A percentile compares a stretch with the other conserved stretches of the same genome.
Evolutionary conservation across 495 filamentous ascomycete genomes (phyloP).

Genomic region (Daldinia concentrica): DNA sequence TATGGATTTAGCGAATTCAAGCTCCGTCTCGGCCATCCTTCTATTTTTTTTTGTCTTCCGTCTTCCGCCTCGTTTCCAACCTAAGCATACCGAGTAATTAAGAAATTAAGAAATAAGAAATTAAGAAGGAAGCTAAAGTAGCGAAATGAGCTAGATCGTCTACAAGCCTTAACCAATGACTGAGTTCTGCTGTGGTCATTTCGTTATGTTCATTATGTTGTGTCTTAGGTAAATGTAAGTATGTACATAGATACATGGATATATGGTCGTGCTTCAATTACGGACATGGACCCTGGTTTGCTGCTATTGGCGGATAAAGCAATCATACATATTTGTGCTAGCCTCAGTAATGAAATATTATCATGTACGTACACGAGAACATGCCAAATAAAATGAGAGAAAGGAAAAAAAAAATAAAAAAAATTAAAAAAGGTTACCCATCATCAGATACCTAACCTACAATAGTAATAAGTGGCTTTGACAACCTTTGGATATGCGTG

Average conservation of each 20-base stretch:
- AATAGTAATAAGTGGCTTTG: not conserved
- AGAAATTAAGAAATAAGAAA: conserved; percentile 23
- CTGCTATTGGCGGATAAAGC: conserved; percentile 7
- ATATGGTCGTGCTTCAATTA: not conserved
- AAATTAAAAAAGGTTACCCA: not conserved
- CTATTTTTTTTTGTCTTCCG: conserved; percentile 19
- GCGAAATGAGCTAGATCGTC: conserved; percentile 18
- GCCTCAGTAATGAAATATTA: conserved; percentile 24
- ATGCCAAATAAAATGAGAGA: not conserved
- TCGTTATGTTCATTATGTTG: not conserved
- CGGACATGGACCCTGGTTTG: not conserved
- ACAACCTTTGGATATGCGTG: not conserved
- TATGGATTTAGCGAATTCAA: conserved; percentile 23
- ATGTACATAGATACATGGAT: not conserved
- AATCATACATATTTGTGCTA: conserved; percentile 12
- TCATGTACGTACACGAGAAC: not conserved
- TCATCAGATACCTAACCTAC: not conserved
- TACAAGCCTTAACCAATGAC: not conserved
- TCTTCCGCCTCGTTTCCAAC: conserved; percentile 25
- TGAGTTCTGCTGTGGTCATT: conserved; percentile 5
- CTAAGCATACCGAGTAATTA: conserved; percentile 26
- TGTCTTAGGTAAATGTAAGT: not conserved
- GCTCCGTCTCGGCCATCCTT: conserved; percentile 35
- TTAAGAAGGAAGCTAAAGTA: conserved; percentile 9
- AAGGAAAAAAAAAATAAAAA: not conserved